Conservation (phyloP, 208 protist genomes). For the Wallacemonas sp. region DNA sequence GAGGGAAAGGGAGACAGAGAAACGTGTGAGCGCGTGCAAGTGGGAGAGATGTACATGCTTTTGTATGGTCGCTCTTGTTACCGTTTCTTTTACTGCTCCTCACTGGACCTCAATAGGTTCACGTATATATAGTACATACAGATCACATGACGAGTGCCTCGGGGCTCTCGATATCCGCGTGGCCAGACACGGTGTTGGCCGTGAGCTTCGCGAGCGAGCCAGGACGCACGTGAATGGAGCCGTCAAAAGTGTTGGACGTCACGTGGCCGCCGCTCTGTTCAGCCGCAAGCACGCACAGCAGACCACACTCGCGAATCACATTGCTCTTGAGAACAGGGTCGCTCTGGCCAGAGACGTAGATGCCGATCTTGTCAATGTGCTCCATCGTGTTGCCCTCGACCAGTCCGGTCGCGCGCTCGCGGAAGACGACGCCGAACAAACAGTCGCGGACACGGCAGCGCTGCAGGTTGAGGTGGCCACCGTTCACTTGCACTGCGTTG, state of each 20-base stretch:
- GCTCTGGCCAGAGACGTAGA: constrained; percentile 72
- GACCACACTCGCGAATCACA: constrained; percentile 65
- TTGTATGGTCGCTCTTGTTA: neutral
- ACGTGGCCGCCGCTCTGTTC: constrained; percentile 59
- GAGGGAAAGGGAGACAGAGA: constrained; percentile 2
- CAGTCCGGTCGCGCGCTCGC: constrained; percentile 41
- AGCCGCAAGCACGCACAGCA: constrained; percentile 73
- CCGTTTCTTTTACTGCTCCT: too few species aligned
- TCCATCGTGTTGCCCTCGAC: constrained; percentile 81
- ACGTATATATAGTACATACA: neutral
- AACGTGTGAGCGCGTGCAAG: too few species aligned
- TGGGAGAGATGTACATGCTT: neutral
- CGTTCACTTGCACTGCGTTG: constrained; percentile 67
- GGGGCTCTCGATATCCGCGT: constrained; percentile 53
- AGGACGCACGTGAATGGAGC: constrained; percentile 64
- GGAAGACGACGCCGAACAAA: constrained; percentile 76
- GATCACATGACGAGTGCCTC: constrained; percentile 6
- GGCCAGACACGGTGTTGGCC: constrained; percentile 65
- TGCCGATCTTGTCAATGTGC: constrained; percentile 74
- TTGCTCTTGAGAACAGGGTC: constrained; percentile 74
- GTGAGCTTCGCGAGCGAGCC: constrained; percentile 60
- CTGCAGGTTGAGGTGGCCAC: constrained; percentile 36
- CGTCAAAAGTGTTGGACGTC: constrained; percentile 79
- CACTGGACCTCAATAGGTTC: too few species aligned
- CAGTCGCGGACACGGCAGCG: constrained; percentile 79